phyloP scores from a whole-genome alignment of 768 basidiomycete genomes.

The Macrocybe gigantea region DNA sequence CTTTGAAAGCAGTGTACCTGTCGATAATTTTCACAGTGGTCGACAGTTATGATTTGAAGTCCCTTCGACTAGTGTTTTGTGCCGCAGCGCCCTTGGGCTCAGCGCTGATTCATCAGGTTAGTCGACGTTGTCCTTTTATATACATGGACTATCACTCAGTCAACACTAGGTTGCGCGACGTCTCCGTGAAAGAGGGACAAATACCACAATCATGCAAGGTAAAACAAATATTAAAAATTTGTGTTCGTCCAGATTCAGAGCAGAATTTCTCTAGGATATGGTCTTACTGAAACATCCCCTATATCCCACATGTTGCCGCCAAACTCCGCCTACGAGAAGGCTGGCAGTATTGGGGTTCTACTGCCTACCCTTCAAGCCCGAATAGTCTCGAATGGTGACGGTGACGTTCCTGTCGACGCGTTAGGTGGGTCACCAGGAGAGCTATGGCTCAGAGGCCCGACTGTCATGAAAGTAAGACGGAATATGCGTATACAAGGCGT shows the following conservation, averaged over 20 bases:
- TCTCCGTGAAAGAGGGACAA: conserved; percentile 19
- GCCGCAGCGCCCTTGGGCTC: conserved; percentile 77
- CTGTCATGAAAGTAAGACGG: conserved; percentile 50
- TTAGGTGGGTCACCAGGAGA: conserved; percentile 47
- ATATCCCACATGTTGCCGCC: neutral
- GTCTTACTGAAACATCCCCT: conserved; percentile 3
- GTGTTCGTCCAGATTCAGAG: neutral
- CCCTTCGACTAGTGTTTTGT: conserved; percentile 51
- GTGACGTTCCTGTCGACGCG: conserved; percentile 31
- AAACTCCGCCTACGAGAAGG: conserved; percentile 16
- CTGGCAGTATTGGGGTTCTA: conserved; percentile 51
- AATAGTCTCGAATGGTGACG: conserved; percentile 38
- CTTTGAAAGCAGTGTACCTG: neutral
- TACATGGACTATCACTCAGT: too few relatives aligned
- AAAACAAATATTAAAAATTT: neutral
- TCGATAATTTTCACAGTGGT: conserved; percentile 36
- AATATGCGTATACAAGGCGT: neutral
- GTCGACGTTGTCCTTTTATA: too few relatives aligned
- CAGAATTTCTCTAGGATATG: conserved; percentile 1
- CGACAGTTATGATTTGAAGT: conserved; percentile 60
- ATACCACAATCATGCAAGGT: conserved; percentile 50
- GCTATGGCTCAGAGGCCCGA: conserved; percentile 61
- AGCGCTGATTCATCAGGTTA: too few relatives aligned
- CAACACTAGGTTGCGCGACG: too few relatives aligned
- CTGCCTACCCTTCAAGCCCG: conserved; percentile 56